These are phyloP conservation scores for Annulohypoxylon truncatum DNA, from an alignment of 2,329 filamentous ascomycete genomes.

Conservation along the genomic window DNA sequence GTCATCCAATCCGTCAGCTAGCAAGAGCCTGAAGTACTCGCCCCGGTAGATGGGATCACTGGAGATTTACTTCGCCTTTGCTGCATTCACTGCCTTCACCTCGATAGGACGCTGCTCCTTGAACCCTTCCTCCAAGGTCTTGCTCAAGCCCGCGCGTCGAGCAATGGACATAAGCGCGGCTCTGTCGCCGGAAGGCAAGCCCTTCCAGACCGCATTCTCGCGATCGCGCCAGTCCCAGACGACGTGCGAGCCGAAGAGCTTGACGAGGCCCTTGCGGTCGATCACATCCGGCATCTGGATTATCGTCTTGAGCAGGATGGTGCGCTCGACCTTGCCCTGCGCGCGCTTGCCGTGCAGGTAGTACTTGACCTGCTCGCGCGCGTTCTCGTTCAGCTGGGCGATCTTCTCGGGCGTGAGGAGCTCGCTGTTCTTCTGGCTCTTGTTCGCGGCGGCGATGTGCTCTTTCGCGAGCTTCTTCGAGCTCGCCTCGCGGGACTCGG, in stretches of 20 bases:
- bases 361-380: conserved; percentile 9
- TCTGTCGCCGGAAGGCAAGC: not conserved
- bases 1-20: not conserved
- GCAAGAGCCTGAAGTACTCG: not conserved
- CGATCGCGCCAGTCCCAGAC: conserved; percentile 2
- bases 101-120: not conserved
- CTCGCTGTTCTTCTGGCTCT: conserved; percentile 8
- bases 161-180: not conserved
- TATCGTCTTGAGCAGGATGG: conserved; percentile 22
- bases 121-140: conserved; percentile 11
- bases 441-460: not conserved
- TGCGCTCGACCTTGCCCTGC: not conserved
- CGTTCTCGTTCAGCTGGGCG: conserved; percentile 4
- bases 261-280: conserved; percentile 11
- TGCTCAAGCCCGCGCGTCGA: not conserved
- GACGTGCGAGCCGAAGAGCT: conserved; percentile 9
- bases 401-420: not conserved
- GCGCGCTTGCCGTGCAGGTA: not conserved
- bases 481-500: not conserved
- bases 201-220: not conserved
- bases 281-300: conserved; percentile 11
- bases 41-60: not conserved
- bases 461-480: not conserved
- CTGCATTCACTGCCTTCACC: not conserved
- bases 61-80: not conserved